Percentiles rank a stretch among this genome's conserved stretches.
phyloP scores from a whole-genome alignment of 108 stramenopile genomes.

The Bacterosira constricta region DNA sequence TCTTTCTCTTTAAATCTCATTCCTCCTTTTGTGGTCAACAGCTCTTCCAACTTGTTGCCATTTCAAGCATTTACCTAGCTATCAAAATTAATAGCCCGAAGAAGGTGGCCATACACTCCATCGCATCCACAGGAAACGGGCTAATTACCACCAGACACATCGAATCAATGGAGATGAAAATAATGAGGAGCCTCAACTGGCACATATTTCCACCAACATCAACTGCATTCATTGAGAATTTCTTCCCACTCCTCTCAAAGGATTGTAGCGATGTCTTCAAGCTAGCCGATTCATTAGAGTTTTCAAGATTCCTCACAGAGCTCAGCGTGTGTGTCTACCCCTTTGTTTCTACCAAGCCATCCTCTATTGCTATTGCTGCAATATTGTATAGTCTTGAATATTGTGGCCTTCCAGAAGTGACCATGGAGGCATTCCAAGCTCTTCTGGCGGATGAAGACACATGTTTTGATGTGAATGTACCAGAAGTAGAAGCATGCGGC shows the following conservation, averaged over 20 bases:
- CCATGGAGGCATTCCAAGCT: background rate
- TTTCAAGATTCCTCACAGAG: slow-evolving; percentile 36
- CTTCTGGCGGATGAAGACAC: background rate
- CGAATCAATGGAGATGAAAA: slow-evolving; percentile 28
- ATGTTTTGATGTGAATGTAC: background rate
- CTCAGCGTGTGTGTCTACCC: slow-evolving; percentile 36
- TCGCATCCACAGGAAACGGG: slow-evolving; percentile 27
- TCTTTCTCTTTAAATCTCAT: too few species aligned
- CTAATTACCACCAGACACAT: slow-evolving; percentile 16
- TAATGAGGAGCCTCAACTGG: slow-evolving; percentile 24
- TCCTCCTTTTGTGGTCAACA: too few species aligned
- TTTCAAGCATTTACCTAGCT: slow-evolving; percentile 36
- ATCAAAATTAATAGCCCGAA: slow-evolving; percentile 35
- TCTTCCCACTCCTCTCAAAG: slow-evolving; percentile 20
- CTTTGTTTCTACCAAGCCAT: slow-evolving; percentile 23
- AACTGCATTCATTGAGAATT: slow-evolving; percentile 30
- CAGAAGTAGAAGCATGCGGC: slow-evolving; percentile 9
- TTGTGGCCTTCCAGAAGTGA: slow-evolving; percentile 4
- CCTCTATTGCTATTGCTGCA: slow-evolving; percentile 37
- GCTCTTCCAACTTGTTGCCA: slow-evolving; percentile 35
- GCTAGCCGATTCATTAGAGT: slow-evolving; percentile 11
- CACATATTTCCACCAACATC: slow-evolving; percentile 34
- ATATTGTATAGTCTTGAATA: slow-evolving; percentile 24
- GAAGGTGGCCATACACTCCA: slow-evolving; percentile 20
- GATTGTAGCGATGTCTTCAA: background rate